Evolutionary conservation across 306 rosid species (phyloP).

Genomic region (Ormosia emarginata): DNA sequence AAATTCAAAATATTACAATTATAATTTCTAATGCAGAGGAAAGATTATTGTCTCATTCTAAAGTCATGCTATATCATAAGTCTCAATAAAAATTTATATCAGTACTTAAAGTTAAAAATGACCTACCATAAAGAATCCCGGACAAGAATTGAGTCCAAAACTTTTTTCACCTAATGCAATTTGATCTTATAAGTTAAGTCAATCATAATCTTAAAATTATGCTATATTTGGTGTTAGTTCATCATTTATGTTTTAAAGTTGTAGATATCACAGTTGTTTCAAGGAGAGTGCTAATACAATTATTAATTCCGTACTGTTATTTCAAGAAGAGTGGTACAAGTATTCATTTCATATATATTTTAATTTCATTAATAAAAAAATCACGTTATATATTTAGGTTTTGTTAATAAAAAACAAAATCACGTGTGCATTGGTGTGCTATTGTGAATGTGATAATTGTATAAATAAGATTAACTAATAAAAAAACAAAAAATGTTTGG

Average conservation of each 20-base stretch:
- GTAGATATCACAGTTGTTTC: neutral
- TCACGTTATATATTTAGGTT: too few species aligned
- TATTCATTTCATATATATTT: neutral
- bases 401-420: neutral
- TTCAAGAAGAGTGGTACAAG: neutral
- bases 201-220: neutral
- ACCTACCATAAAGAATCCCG: neutral
- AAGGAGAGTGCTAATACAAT: too few species aligned
- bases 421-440: slow-evolving; percentile 13
- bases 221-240: neutral
- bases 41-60: neutral
- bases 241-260: neutral
- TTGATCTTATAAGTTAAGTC: neutral
- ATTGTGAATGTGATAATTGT: slow-evolving; percentile 23
- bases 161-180: neutral
- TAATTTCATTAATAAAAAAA: too few species aligned
- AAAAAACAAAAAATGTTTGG: neutral
- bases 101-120: neutral
- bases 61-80: too few species aligned
- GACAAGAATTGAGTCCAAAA: too few species aligned
- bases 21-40: neutral
- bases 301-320: neutral
- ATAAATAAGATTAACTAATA: slow-evolving; percentile 12
- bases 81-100: neutral
- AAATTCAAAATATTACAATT: too few species aligned